These are phyloP conservation scores for Mortierella claussenii DNA, from an alignment of 192 early-diverging fungal genomes.

Conservation along the genomic window DNA sequence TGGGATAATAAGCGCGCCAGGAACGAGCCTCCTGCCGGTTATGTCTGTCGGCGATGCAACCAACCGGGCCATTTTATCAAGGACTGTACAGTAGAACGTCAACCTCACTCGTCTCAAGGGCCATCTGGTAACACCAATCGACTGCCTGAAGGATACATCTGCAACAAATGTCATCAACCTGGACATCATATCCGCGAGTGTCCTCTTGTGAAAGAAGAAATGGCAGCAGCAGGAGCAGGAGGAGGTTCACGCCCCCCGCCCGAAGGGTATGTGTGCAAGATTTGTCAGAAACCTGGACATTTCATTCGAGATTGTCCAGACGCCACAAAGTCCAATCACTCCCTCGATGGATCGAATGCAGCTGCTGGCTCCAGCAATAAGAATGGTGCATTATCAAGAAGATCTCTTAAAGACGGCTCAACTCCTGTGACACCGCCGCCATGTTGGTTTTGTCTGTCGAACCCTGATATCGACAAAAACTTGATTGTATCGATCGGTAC, in stretches of 20 bases:
- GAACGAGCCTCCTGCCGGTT: conserved; percentile 53
- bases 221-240: no score
- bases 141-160: conserved; percentile 51
- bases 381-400: no score
- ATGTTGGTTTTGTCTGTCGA: conserved; percentile 98
- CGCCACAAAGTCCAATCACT: no score
- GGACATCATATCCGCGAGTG: conserved; percentile 70
- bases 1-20: conserved; percentile 42
- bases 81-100: conserved; percentile 54
- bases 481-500: conserved; percentile 86
- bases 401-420: no score
- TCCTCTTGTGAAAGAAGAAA: conserved; percentile 45
- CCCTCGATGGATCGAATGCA: neutral
- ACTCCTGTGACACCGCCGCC: conserved; percentile 45
- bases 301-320: conserved; percentile 71
- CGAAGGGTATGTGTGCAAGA: conserved; percentile 67
- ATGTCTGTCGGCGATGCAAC: conserved; percentile 62
- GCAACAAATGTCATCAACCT: conserved; percentile 61
- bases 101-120: neutral
- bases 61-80: conserved; percentile 57
- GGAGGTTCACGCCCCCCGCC: conserved; percentile 53
- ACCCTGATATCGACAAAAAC: conserved; percentile 90
- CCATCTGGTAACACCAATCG: neutral
- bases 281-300: conserved; percentile 74
- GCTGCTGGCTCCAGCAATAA: neutral